Conservation (phyloP, 139 green algal genomes). For the Chlamydomonas eustigma region DNA sequence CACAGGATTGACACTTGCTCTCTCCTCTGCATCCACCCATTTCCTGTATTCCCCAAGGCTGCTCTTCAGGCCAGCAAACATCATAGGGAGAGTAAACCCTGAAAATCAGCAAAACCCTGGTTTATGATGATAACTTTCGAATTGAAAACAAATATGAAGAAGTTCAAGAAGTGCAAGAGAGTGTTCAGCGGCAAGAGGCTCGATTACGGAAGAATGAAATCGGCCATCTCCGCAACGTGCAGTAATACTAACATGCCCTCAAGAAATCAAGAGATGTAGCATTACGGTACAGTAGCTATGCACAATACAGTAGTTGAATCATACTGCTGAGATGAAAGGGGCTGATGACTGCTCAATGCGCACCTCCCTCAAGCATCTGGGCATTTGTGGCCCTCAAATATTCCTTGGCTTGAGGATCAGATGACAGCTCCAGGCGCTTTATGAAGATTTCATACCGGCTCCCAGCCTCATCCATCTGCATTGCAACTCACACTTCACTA, state of each 20-base stretch:
- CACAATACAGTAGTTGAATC: too few species aligned
- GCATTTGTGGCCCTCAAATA: constrained; percentile 45
- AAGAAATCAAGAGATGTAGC: neutral
- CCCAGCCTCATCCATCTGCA: constrained; percentile 23
- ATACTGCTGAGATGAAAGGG: too few species aligned
- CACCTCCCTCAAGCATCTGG: constrained; percentile 21
- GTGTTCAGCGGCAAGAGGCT: too few species aligned
- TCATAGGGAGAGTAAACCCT: constrained; percentile 14
- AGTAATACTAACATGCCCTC: neutral
- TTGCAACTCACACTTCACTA: too few species aligned
- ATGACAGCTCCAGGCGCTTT: constrained; percentile 47
- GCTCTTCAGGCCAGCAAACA: constrained; percentile 16
- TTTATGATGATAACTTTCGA: too few species aligned
- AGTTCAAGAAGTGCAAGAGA: too few species aligned
- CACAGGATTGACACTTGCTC: neutral
- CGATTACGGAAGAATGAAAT: too few species aligned
- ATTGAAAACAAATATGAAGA: too few species aligned
- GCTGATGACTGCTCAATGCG: too few species aligned
- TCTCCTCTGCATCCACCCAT: constrained; percentile 11
- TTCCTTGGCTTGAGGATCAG: constrained; percentile 30
- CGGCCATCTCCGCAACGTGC: too few species aligned
- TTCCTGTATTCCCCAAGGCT: constrained; percentile 1
- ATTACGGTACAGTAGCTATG: neutral
- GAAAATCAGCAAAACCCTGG: too few species aligned
- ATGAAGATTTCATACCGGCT: constrained; percentile 45